Evolutionary conservation across 75 land plant species (phyloP), one percentile per base, ranked within the genome.

Genomic region (Selaginella moellendorffii): DNA sequence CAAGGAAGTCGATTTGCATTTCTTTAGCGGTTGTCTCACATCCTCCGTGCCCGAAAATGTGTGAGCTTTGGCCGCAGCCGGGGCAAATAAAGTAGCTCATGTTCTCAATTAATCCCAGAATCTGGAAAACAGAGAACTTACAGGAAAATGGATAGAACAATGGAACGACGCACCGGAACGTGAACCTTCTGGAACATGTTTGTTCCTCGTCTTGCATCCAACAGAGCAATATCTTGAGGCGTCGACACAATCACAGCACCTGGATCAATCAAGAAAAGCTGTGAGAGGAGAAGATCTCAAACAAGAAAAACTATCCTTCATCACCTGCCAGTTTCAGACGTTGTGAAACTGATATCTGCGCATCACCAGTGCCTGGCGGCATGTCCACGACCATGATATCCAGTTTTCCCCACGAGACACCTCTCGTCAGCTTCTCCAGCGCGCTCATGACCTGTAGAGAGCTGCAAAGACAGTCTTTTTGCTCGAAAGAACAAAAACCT

Each of bases 361-460:
- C 82, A 79, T 93, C 98, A 25, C 98, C 98, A 63, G 96, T 93
- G 18, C 98, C 98, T 67, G 98, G 98, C 0, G 98, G 98, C 98
- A 93, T 93, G 66, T 93, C 98, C 9, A 86, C 83, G 28, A 93
- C 85, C 66, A 93, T 81, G 60, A 89, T 76, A 73, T 93, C 98
- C 67, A 93, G 77, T 2, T 74, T 67, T 26, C 96, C 98, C 98
- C 96, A 93, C 29, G 71, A 63, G 63, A 86, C 90, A 65, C 87
- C 98, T 63, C 82, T 81, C 24, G 84, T 77, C 80, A 93, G 68
- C 68, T 93, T 90, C 23, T 82, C 83, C 66, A 89, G 75, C 52
- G 90, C 98, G 72, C 87, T 89, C 90, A 83, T 82, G 19, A 93
- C 96, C 98, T 93, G 68, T 36, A 69, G 59, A 21, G 19, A 66